Conservation (phyloP, 164 flowering plant species). For the Macadamia integrifolia region DNA sequence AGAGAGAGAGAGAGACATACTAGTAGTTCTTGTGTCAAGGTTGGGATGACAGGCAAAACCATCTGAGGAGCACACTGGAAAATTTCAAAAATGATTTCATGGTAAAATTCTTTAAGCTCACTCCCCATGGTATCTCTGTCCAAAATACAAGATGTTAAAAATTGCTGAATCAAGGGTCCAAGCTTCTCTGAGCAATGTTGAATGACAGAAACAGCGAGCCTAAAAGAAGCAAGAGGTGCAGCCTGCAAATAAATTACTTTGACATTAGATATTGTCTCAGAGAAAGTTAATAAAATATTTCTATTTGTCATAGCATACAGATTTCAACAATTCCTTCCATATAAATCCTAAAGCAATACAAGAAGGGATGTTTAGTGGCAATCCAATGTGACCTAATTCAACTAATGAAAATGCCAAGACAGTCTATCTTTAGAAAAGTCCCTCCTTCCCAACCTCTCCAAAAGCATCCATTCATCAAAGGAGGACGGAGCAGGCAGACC, state of each 20-base stretch:
- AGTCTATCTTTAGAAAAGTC: no score
- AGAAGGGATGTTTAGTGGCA: neutral
- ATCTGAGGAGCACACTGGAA: slow-evolving; percentile 70
- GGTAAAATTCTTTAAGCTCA: slow-evolving; percentile 71
- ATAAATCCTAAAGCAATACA: neutral
- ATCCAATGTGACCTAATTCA: neutral
- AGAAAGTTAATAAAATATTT: neutral
- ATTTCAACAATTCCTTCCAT: neutral
- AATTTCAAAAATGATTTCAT: slow-evolving; percentile 69
- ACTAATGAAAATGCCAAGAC: no score
- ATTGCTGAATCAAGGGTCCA: slow-evolving; percentile 52
- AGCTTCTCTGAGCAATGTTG: slow-evolving; percentile 53
- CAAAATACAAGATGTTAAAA: slow-evolving; percentile 62
- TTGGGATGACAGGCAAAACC: slow-evolving; percentile 81
- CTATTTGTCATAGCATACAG: neutral
- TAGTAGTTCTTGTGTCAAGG: slow-evolving; percentile 66
- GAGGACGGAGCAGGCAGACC: no score
- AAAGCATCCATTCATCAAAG: no score
- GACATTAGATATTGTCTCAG: slow-evolving; percentile 1
- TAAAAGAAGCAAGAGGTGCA: slow-evolving; percentile 44
- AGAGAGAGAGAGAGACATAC: slow-evolving; percentile 30
- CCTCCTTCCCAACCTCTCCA: no score
- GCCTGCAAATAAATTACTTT: slow-evolving; percentile 34
- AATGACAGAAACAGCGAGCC: slow-evolving; percentile 68
- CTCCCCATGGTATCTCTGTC: slow-evolving; percentile 57